phyloP scores from a whole-genome alignment of 1,284 basidiomycete genomes.

The Mycosarcoma mackinlayi region DNA sequence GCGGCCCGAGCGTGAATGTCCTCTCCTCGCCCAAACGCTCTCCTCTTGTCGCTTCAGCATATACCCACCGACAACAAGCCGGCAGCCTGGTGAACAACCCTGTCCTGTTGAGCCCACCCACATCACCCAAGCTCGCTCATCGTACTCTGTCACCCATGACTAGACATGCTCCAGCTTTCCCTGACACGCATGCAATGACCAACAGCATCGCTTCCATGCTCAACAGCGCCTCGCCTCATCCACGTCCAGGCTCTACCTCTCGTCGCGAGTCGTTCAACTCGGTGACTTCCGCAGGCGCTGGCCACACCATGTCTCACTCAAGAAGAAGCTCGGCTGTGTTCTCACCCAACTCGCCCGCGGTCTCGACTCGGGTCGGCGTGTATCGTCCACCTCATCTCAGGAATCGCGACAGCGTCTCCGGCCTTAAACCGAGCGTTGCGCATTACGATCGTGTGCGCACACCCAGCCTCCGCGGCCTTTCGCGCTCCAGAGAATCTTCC shows the following conservation, averaged over 20 bases:
- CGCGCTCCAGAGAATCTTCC: constrained; percentile 53
- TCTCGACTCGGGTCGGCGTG: constrained; percentile 39
- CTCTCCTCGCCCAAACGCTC: constrained; percentile 46
- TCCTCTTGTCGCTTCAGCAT: constrained; percentile 20
- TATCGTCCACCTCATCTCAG: constrained; percentile 59
- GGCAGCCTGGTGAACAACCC: constrained; percentile 8
- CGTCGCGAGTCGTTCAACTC: constrained; percentile 49
- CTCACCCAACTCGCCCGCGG: constrained; percentile 37
- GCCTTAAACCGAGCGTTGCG: constrained; percentile 50
- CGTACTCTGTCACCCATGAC: constrained; percentile 40
- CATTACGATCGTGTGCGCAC: constrained; percentile 61
- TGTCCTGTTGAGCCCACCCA: constrained; percentile 23
- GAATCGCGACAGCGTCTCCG: constrained; percentile 44
- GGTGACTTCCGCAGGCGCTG: constrained; percentile 20
- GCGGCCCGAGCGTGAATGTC: constrained; percentile 23
- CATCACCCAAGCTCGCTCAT: constrained; percentile 43
- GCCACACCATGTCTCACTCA: constrained; percentile 47
- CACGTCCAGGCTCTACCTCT: constrained; percentile 30
- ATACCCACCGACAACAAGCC: constrained; percentile 17
- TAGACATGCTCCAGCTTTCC: constrained; percentile 26
- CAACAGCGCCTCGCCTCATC: constrained; percentile 7
- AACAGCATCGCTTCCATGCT: constrained; percentile 48
- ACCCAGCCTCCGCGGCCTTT: constrained; percentile 53
- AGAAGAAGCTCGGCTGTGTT: constrained; percentile 43
- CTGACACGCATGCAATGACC: constrained; percentile 30